Conservation (phyloP, 805 yeast genomes). For the Kluyveromyces nonfermentans region DNA sequence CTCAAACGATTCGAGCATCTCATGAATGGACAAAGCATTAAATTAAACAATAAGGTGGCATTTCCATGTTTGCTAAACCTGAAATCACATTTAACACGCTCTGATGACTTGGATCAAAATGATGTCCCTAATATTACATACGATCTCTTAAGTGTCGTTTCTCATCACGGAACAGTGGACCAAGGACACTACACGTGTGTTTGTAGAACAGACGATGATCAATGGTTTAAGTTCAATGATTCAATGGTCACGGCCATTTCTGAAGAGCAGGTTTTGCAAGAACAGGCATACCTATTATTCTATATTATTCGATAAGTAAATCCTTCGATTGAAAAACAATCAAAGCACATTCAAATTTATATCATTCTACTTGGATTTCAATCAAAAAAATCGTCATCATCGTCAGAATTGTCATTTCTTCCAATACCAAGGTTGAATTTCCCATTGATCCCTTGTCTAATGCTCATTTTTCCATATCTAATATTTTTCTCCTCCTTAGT, state of each 20-base stretch:
- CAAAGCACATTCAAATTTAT: neutral
- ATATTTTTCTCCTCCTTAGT: slow-evolving; percentile 44
- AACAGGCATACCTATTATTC: slow-evolving; percentile 75
- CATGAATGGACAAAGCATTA: slow-evolving; percentile 39
- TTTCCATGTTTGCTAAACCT: slow-evolving; percentile 70
- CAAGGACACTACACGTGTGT: slow-evolving; percentile 91
- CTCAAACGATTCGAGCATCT: slow-evolving; percentile 54
- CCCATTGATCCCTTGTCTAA: slow-evolving; percentile 34
- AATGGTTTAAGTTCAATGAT: slow-evolving; percentile 92
- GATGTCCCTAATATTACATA: slow-evolving; percentile 40
- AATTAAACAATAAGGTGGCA: slow-evolving; percentile 64
- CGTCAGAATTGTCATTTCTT: slow-evolving; percentile 32
- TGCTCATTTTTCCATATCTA: slow-evolving; percentile 48
- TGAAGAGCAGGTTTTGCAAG: slow-evolving; percentile 52
- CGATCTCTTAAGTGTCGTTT: slow-evolving; percentile 78
- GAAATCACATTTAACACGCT: slow-evolving; percentile 40
- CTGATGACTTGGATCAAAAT: slow-evolving; percentile 6
- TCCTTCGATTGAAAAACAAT: neutral
- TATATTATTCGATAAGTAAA: slow-evolving; percentile 37
- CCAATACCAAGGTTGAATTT: slow-evolving; percentile 28
- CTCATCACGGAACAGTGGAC: slow-evolving; percentile 87
- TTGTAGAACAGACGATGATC: slow-evolving; percentile 59
- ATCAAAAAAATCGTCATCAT: slow-evolving; percentile 41
- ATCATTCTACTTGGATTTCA: slow-evolving; percentile 11
- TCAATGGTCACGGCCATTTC: slow-evolving; percentile 62